A percentile compares a stretch with the other conserved stretches of the same genome.
These are phyloP conservation scores for Chalaropsis thielavioides DNA, from an alignment of 2,329 filamentous ascomycete genomes.

Conservation along the genomic window DNA sequence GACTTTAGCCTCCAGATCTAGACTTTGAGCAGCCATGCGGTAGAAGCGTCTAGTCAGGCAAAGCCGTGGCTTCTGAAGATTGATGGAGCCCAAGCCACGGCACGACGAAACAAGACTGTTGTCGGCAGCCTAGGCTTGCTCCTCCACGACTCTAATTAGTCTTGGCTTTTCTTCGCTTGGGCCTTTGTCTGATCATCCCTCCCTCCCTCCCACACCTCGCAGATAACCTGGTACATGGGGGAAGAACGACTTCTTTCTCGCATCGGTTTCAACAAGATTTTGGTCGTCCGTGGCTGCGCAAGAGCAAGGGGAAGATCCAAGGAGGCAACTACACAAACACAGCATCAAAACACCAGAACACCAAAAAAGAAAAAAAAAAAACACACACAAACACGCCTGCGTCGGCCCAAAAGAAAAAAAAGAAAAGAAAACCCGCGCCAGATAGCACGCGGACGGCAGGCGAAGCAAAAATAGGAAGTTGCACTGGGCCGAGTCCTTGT, in stretches of 20 bases:
- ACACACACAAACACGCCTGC: too few species aligned
- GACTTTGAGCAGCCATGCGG: not conserved
- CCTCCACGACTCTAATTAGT: constrained; percentile 2
- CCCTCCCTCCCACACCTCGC: not conserved
- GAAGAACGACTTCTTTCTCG: not conserved
- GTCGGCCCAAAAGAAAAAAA: too few species aligned
- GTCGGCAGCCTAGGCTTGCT: not conserved
- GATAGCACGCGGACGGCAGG: too few species aligned
- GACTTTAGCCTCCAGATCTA: not conserved
- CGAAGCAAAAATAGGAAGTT: not conserved
- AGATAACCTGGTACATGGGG: not conserved
- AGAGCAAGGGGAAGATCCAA: not conserved
- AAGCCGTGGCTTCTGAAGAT: not conserved
- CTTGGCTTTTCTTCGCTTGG: constrained; percentile 2
- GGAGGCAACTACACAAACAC: not conserved
- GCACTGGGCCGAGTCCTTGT: too few species aligned
- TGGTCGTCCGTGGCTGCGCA: not conserved
- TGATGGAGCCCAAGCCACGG: not conserved
- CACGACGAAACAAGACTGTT: not conserved
- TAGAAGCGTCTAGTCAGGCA: not conserved
- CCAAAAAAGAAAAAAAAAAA: too few species aligned
- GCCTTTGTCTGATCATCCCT: not conserved
- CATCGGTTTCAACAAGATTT: not conserved
- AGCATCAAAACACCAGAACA: too few species aligned
- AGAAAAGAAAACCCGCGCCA: too few species aligned